Evolutionary conservation across 225 moss, liverwort and hornwort species (phyloP).

Genomic region (Climacium dendroides): DNA sequence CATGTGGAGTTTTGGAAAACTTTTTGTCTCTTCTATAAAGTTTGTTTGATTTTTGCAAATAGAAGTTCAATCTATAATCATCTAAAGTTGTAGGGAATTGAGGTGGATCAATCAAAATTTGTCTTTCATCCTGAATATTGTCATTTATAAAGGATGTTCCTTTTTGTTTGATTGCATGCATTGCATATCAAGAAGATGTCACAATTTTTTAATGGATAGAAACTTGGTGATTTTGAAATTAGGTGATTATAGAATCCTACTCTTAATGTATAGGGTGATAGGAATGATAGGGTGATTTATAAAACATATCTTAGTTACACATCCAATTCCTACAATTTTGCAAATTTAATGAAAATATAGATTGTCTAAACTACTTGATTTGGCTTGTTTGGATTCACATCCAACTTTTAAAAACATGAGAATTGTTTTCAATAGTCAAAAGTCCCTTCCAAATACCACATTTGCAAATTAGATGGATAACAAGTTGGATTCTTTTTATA

Average conservation of each 20-base stretch:
- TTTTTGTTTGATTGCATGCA: not conserved
- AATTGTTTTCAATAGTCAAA: not conserved
- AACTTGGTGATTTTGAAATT: not conserved
- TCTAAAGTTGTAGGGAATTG: not conserved
- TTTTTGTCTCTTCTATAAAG: not conserved
- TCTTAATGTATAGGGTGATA: not conserved
- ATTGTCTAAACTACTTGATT: not conserved
- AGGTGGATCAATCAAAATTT: not conserved
- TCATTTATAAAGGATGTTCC: not conserved
- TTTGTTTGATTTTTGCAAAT: accelerated
- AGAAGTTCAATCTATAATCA: not conserved
- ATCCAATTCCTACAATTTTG: accelerated
- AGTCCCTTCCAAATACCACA: not conserved
- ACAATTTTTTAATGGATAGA: not conserved
- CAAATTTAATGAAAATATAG: not conserved
- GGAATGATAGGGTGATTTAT: not conserved
- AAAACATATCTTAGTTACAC: not conserved
- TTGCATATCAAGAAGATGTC: accelerated
- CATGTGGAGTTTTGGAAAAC: accelerated
- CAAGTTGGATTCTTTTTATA: not conserved
- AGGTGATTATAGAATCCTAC: not conserved
- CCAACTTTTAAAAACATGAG: not conserved
- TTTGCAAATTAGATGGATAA: not conserved
- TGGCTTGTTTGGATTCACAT: not conserved
- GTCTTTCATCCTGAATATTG: accelerated